Evolutionary conservation across 306 rosid species (phyloP).

Genomic region (Trifolium fragiferum): DNA sequence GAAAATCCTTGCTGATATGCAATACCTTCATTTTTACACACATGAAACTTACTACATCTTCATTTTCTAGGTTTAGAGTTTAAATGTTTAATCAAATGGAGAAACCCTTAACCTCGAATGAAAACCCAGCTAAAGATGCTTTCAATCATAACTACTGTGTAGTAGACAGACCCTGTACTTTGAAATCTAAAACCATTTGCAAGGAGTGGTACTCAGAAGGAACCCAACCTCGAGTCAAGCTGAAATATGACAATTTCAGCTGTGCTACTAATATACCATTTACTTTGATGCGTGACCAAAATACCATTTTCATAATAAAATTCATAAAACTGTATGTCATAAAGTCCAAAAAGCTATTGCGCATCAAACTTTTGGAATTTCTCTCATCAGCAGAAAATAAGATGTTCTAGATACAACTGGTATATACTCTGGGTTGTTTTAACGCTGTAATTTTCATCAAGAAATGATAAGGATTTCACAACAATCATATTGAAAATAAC

Average conservation of each 20-base stretch:
- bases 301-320: too few relatives aligned
- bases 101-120: background rate
- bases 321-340: background rate
- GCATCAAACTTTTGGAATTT: background rate
- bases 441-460: too few relatives aligned
- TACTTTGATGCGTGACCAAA: too few relatives aligned
- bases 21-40: background rate
- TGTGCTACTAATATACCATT: background rate
- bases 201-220: background rate
- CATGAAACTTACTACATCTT: background rate
- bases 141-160: background rate
- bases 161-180: background rate
- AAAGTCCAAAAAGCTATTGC: background rate
- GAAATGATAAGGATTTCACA: background rate
- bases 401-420: background rate
- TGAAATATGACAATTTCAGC: background rate
- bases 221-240: background rate
- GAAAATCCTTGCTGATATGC: background rate
- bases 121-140: background rate
- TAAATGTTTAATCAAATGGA: background rate
- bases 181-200: background rate
- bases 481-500: background rate
- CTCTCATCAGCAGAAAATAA: background rate
- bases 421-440: too few relatives aligned
- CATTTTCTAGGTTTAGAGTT: background rate